These are phyloP conservation scores for Sclerotinia minor DNA, from an alignment of 2,329 filamentous ascomycete genomes.

Conservation along the genomic window DNA sequence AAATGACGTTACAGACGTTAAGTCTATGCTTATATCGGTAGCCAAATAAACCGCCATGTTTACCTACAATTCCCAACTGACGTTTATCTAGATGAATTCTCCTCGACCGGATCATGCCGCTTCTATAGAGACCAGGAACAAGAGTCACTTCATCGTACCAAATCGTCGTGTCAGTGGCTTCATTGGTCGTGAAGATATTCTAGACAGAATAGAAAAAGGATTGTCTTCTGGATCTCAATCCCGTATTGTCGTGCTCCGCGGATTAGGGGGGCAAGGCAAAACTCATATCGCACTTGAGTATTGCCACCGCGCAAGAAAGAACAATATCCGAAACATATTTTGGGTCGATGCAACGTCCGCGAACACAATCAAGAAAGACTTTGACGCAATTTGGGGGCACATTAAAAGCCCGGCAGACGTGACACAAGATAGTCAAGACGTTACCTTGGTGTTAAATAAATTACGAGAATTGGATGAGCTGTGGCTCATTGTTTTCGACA, in stretches of 20 bases:
- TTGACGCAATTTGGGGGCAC: conserved; percentile 26
- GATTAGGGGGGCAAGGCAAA: conserved; percentile 35
- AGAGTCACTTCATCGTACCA: conserved; percentile 25
- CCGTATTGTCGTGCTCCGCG: conserved; percentile 30
- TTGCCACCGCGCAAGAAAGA: conserved; percentile 27
- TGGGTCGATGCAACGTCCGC: conserved; percentile 33
- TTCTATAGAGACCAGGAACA: neutral
- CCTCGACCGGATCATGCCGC: neutral
- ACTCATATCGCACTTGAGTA: conserved; percentile 35
- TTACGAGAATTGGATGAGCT: conserved; percentile 21
- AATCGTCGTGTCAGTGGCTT: conserved; percentile 27
- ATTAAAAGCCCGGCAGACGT: conserved; percentile 20
- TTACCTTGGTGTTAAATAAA: conserved; percentile 22
- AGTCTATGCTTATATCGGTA: conserved; percentile 4
- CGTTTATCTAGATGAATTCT: neutral
- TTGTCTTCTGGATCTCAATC: conserved; percentile 18
- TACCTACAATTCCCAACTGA: neutral
- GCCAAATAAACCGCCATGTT: neutral
- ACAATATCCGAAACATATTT: conserved; percentile 25
- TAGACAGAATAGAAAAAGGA: conserved; percentile 27
- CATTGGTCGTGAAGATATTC: conserved; percentile 30
- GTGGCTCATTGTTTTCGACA: conserved; percentile 38
- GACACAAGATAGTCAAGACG: conserved; percentile 8
- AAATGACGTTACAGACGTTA: neutral
- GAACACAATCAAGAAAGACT: conserved; percentile 27